Evolutionary conservation across 352 stramenopile genomes (phyloP).

Genomic region (Phytopythium aichiense): DNA sequence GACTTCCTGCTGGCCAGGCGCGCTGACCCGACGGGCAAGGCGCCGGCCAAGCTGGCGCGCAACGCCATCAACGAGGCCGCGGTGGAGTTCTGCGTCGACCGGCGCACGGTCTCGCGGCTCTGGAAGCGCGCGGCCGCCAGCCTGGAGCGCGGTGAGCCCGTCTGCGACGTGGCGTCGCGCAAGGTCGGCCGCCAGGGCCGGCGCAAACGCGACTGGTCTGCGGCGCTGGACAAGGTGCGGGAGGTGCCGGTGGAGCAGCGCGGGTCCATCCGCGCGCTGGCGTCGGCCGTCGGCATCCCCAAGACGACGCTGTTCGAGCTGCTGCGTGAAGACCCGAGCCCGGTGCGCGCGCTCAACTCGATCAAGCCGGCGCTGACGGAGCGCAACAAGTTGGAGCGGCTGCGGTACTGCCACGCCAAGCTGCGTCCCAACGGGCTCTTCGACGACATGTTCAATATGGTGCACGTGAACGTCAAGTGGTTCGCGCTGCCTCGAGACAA

Average conservation of each 20-base stretch:
- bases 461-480: conserved; percentile 50
- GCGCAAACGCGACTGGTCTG: conserved; percentile 41
- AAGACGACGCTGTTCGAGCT: conserved; percentile 43
- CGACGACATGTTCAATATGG: conserved; percentile 38
- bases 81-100: conserved; percentile 28
- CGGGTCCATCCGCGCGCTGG: conserved; percentile 34
- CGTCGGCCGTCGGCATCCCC: conserved; percentile 34
- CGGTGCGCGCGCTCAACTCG: conserved; percentile 21
- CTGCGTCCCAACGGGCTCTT: conserved; percentile 32
- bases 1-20: conserved; percentile 36
- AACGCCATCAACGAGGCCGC: conserved; percentile 40
- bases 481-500: conserved; percentile 29
- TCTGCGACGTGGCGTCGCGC: conserved; percentile 36
- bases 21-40: conserved; percentile 17
- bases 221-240: conserved; percentile 33
- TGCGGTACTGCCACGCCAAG: conserved; percentile 31
- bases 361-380: conserved; percentile 40
- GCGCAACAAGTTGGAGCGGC: conserved; percentile 35
- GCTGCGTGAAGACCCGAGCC: conserved; percentile 29
- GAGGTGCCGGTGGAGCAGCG: conserved; percentile 34
- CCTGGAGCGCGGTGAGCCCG: conserved; percentile 32
- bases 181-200: conserved; percentile 34
- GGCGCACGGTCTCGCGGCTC: conserved; percentile 36
- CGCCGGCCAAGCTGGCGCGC: conserved; percentile 26
- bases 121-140: conserved; percentile 38